Evolutionary conservation across 352 stramenopile species (phyloP), one percentile per base, ranked within the genome.

Genomic region (Pythium diclinum): DNA sequence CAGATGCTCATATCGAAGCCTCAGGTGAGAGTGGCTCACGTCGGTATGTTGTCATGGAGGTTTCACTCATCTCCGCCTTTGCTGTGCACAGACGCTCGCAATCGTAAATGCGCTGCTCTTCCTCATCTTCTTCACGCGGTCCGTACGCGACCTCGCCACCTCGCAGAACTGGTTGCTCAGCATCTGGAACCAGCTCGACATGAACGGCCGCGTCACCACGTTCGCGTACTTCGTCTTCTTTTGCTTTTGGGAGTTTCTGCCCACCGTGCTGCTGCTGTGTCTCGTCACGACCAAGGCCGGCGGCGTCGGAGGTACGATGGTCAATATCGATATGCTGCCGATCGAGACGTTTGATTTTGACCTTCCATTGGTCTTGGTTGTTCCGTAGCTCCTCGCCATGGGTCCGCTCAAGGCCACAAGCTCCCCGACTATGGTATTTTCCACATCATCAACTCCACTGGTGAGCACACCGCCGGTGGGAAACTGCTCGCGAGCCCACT

Each of bases 241-340:
- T 67, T 92, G 85, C 75, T 90, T 93, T 58, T 94, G 86, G 86
- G 86, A 94, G 69, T 92, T 94, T 59, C 63, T 94, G 32, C 86
- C 86, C 9, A 94, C 86, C 21, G 67, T 94, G 33, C 59, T 94
- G 34, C 61, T 94, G 69, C 81, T 94, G 21, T 88, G 80, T 57
- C 70, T 94, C 33, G 85, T 94, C 69, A 89, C 84, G 11, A 90
- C 86, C 48, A 92, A 94, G 58, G 84, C 83, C 11, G 86, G 86
- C 30, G 86, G 82, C 19, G 84, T 94, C 21, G 83, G 81, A 72
- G 83, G 85, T 91, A 69, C 44, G 36, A 10, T 38, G 33, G 33
- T 6, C 10, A 6, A 38, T 28, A 28, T 28, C 25, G 25, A 28
- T 3, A 28, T 28, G 25, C 25, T 28, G 25, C 25, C 25, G 25